Percentiles rank a stretch among this genome's conserved stretches.
These are phyloP conservation scores for Leccinum longicurvipes DNA, from an alignment of 768 basidiomycete genomes.

Conservation along the genomic window DNA sequence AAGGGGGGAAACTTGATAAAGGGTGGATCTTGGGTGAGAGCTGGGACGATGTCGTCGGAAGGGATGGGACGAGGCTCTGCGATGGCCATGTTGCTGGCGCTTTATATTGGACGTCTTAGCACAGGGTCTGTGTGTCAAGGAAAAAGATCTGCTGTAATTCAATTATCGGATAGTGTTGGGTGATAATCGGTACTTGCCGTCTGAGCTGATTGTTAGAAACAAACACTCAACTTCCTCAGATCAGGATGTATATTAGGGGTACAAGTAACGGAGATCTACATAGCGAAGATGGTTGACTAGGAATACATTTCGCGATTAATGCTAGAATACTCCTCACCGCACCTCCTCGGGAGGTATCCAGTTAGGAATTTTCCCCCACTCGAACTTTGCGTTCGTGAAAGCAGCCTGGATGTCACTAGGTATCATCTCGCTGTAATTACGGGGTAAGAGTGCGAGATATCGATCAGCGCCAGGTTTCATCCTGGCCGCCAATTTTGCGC, in stretches of 20 bases:
- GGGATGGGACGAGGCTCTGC: conserved; percentile 12
- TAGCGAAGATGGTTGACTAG: too few relatives aligned
- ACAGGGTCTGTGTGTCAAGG: conserved; percentile 10
- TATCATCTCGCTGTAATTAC: conserved; percentile 54
- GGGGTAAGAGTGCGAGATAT: conserved; percentile 55
- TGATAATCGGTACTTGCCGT: conserved; percentile 12
- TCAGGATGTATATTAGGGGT: too few relatives aligned
- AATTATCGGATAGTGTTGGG: conserved; percentile 8
- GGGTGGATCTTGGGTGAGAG: conserved; percentile 12
- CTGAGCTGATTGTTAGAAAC: too few relatives aligned
- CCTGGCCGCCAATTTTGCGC: conserved; percentile 31
- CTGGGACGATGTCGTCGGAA: conserved; percentile 8
- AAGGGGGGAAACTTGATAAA: conserved; percentile 46
- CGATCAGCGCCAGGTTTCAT: conserved; percentile 47
- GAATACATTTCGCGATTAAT: conserved; percentile 5
- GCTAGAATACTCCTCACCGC: not conserved
- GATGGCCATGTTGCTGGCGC: conserved; percentile 17
- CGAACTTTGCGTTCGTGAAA: conserved; percentile 56
- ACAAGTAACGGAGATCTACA: not conserved
- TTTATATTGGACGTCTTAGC: conserved; percentile 8
- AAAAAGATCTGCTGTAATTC: conserved; percentile 11
- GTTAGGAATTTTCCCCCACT: conserved; percentile 69
- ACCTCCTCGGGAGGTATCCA: conserved; percentile 68
- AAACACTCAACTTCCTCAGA: too few relatives aligned
- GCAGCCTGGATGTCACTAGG: conserved; percentile 50